phyloP scores from a whole-genome alignment of 495 filamentous ascomycete species.

The Hyaloscypha finlandica region DNA sequence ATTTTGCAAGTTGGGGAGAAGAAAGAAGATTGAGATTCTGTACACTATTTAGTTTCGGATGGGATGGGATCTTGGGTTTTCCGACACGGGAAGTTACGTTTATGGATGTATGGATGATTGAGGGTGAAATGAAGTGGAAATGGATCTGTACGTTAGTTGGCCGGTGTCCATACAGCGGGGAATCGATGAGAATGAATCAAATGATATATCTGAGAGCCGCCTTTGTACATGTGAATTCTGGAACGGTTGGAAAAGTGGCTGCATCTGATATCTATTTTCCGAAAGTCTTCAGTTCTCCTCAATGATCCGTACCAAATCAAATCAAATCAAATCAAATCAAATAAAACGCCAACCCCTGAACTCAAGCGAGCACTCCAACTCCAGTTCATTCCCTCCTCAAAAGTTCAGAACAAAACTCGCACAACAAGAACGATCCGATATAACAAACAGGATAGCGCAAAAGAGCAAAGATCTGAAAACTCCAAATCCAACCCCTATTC shows the following conservation, averaged over 20 bases:
- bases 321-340: background rate
- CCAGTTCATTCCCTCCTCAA: background rate
- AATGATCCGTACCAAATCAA: too few relatives aligned
- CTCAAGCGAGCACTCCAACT: background rate
- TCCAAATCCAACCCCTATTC: too few relatives aligned
- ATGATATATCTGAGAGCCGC: too few relatives aligned
- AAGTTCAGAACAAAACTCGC: background rate
- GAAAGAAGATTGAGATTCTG: background rate
- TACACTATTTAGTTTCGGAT: background rate
- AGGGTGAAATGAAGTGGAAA: background rate
- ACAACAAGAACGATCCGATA: background rate
- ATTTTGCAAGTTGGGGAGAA: background rate
- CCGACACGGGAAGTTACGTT: background rate
- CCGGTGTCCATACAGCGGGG: background rate
- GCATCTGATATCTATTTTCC: too few relatives aligned
- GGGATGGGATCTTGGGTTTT: background rate
- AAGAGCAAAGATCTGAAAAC: too few relatives aligned
- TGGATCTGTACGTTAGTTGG: background rate
- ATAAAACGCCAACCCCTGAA: background rate
- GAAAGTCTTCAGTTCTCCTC: too few relatives aligned
- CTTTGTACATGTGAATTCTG: too few relatives aligned
- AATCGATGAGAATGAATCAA: background rate
- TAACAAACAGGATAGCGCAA: too few relatives aligned
- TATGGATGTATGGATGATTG: background rate
- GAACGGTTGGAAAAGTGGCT: too few relatives aligned